Evolutionary conservation across 1,139 yeast species (phyloP), one percentile per base, ranked within the genome.

Genomic region (Scheffersomyces lignicola): DNA sequence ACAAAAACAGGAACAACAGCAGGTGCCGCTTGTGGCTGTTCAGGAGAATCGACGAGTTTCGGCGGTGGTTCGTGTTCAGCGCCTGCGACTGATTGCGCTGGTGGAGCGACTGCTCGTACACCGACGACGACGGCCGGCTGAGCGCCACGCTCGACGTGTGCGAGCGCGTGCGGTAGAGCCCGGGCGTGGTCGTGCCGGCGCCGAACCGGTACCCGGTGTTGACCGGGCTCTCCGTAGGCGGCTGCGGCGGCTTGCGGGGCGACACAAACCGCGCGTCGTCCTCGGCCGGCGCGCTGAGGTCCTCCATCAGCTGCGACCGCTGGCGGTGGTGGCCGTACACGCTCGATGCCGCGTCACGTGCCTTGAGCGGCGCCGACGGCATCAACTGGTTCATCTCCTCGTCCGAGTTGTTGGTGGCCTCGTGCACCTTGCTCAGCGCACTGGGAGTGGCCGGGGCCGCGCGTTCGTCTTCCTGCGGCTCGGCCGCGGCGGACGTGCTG

Each of bases 201-300:
- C 65, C 66, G 42, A 60, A 62, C 36, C 51, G 52, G 41, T 42
- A 60, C 22, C 31, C 37, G 9, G 46, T 45, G 38, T 52, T 51
- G 37, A 55, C 36, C 3, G 65, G 60, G 35, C 61, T 48, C 10
- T 34, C 36, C 7, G 44, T 33, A 18, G 45, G 47, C 22, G 45
- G 44, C 26, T 39, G 69, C 1, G 86, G 86, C 0, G 85, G 83
- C 47, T 65, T 76, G 54, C 86, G 65, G 16, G 86, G 87, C 0
- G 86, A 79, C 21, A 66, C 54, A 49, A 80, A 78, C 8, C n/a
- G 9, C n/a, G 8, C 23, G n/a, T 20, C 23, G 8, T 20, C 10
- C n/a, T 20, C 23, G n/a, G 8, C n/a, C n/a, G 23, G 23, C 9
- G n/a, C 10, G 18, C 20, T 26, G 11, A 69, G 42, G 40, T 78